Evolutionary conservation across 257 asterid genomes (phyloP).

Genomic region (Schizonepeta tenuifolia): DNA sequence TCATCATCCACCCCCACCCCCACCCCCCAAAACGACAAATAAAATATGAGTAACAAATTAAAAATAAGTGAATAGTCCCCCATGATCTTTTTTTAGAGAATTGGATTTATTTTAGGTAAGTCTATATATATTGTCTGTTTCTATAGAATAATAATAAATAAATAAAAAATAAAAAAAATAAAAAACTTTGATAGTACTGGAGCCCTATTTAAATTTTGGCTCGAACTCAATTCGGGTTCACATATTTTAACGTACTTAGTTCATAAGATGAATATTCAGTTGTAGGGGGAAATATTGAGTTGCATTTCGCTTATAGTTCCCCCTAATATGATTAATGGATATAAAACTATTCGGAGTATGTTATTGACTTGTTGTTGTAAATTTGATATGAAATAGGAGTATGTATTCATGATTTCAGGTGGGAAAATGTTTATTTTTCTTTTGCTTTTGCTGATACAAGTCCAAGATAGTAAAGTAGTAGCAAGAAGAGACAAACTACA

Average conservation of each 20-base stretch:
- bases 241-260: too few relatives aligned
- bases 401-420: too few relatives aligned
- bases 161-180: not conserved
- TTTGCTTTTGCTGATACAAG: not conserved
- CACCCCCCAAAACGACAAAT: not conserved
- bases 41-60: not conserved
- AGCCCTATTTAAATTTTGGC: too few relatives aligned
- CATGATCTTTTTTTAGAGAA: not conserved
- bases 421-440: not conserved
- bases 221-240: too few relatives aligned
- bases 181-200: too few relatives aligned
- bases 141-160: not conserved
- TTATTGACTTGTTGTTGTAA: too few relatives aligned
- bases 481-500: not conserved
- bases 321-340: too few relatives aligned
- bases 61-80: not conserved
- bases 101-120: not conserved
- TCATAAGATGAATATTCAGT: not conserved
- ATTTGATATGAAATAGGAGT: too few relatives aligned
- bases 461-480: not conserved
- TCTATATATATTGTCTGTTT: not conserved
- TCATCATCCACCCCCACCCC: slow-evolving; percentile 17
- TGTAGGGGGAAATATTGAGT: not conserved
- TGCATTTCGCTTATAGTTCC: not conserved
- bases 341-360: too few relatives aligned